Evolutionary conservation across 208 protist species (phyloP), one percentile per base, ranked within the genome.

Genomic region (Balamuthia mandrillaris): DNA sequence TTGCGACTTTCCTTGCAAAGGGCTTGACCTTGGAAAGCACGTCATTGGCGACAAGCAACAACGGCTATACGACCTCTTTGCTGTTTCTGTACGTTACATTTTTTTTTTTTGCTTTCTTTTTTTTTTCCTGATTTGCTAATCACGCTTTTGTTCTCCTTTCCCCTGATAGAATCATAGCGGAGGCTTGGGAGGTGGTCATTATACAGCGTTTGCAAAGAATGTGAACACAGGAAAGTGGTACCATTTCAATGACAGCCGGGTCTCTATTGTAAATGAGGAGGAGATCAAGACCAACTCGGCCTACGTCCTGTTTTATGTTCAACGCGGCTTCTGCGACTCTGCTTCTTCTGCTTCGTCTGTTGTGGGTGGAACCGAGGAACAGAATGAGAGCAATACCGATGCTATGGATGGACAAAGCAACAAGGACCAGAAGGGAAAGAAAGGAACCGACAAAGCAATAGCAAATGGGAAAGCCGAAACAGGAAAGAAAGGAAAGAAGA

Each of bases 121-220:
- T n/a, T n/a, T n/a, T n/a, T n/a, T n/a, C n/a, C n/a, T n/a, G n/a
- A n/a, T n/a, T n/a, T n/a, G n/a, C n/a, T n/a, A n/a, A n/a, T n/a
- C n/a, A n/a, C n/a, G n/a, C n/a, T n/a, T n/a, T n/a, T n/a, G n/a
- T n/a, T n/a, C n/a, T n/a, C n/a, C n/a, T n/a, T n/a, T n/a, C n/a
- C n/a, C n/a, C n/a, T n/a, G n/a, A n/a, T n/a, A n/a, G n/a, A 92
- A 94, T 86, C 92, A 95, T 56, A 85, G 63, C 45, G 92, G 92
- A 54, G 79, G 86, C 29, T 42, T 94, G 27, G 81, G 83, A 24
- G 86, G 85, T 54, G 93, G 93, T 39, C 93, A 95, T 65, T 95
- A 92, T 68, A 92, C 90, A n/a, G 87, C 87, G n/a, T 92, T 41
- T 65, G 37, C 56, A 18, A 77, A 81, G 51, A 88, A 92, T 58